Base-by-base conservation (phyloP, 768 basidiomycete genomes). In the Leccinum imitatum region DNA sequence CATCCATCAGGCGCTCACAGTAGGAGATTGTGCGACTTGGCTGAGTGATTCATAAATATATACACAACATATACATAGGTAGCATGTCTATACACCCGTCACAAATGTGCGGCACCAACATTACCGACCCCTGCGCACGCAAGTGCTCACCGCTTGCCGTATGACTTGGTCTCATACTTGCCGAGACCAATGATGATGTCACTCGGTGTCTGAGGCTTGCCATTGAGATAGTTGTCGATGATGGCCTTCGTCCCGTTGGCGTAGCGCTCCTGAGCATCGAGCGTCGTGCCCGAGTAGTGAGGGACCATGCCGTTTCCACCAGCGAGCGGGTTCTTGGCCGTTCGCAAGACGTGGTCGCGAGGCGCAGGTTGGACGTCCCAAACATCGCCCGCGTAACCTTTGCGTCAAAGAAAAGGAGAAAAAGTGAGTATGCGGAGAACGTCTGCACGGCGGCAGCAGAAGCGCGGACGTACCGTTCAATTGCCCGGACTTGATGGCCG, bases 231-330 rank as follows among this genome's bases (percentile, higher is more conserved):
- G 75, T 89, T 88, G 58, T 86, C 80, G 57, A 93, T 78, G 71
- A 93, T 93, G 63, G 76, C 79, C 77, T 77, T 84, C 27, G 84
- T 79, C 14, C 91, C 92, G 50, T 76, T 74, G 15, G 93, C 93
- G 71, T 97, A 96, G 52, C 93, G 89, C 30, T 80, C 82, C 77
- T 95, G 93, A 2, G 93, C 93, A 68, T 95, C 93, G 61, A 94
- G 83, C 23, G 92, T 93, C 8, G 92, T 93, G 41, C 93, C 92
- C 65, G 88, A 90, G 77, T 91, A 92, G 71, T 91, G 90, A 13
- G 90, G 87, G 6, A 91, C 89, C 85, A 95, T 94, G 67, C 89
- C 93, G 76, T 97, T 95, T 23, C 93, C 93, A 61, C 84, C 91
- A 17, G 86, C 87, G 7, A 90, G 82, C 23, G 85, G 83, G 78